A percentile compares a stretch with the other conserved stretches of the same genome.
Evolutionary conservation across 2,329 filamentous ascomycete genomes (phyloP).

Genomic region (Talaromyces sp.): DNA sequence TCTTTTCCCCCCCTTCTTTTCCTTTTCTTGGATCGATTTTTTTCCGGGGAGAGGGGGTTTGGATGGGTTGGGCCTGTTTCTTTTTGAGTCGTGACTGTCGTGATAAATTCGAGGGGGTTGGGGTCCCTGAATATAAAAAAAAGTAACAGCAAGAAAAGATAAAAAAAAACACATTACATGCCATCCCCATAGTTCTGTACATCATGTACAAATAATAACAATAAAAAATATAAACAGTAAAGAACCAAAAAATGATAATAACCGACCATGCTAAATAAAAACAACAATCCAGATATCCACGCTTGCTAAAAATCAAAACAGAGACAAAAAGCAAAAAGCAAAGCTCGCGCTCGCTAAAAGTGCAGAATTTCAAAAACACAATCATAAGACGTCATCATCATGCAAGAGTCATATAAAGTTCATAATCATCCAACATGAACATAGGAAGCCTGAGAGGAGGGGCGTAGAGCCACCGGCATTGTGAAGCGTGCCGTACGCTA

Average conservation of each 20-base stretch:
- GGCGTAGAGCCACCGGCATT: conserved; percentile 15
- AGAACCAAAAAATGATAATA: background rate
- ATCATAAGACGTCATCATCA: conserved; percentile 7
- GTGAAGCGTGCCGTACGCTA: conserved; percentile 11
- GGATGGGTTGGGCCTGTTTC: too few species aligned
- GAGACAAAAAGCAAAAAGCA: background rate
- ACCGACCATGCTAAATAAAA: background rate
- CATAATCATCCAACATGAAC: conserved; percentile 13
- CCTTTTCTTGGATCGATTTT: background rate
- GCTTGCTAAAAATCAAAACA: background rate
- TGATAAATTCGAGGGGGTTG: background rate
- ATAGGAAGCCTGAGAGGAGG: conserved; percentile 8
- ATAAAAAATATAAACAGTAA: background rate
- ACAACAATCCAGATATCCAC: background rate
- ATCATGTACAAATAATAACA: background rate
- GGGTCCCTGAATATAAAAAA: background rate
- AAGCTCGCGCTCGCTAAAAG: conserved; percentile 9
- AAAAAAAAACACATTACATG: background rate
- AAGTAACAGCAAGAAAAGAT: background rate
- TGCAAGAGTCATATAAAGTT: conserved; percentile 6
- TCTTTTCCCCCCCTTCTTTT: too few species aligned
- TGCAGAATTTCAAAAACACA: conserved; percentile 4
- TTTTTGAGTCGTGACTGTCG: background rate
- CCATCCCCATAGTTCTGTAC: background rate
- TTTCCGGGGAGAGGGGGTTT: too few species aligned